Conservation (phyloP, 1,139 yeast species). For the Hemisphaericaspora subhashii region DNA sequence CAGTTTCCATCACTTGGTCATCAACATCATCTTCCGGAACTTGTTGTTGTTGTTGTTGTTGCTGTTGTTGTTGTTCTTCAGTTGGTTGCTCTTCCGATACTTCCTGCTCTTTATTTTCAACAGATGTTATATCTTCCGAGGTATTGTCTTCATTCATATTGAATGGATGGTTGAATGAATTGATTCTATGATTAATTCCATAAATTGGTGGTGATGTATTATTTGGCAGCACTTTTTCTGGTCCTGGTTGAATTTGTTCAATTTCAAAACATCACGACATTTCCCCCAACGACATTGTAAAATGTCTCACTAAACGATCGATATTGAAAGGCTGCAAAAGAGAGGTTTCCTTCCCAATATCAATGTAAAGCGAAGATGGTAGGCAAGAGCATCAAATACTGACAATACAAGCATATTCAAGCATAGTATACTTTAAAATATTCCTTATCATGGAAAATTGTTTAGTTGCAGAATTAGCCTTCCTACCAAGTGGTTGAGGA, state of each 20-base stretch:
- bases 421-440: no score
- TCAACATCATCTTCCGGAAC: slow-evolving; percentile 1
- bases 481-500: no score
- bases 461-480: no score
- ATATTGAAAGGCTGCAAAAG: no score
- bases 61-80: slow-evolving; percentile 1
- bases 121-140: slow-evolving; percentile 2
- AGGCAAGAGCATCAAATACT: no score
- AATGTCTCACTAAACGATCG: no score
- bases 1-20: background rate
- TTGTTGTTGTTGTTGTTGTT: slow-evolving; percentile 2
- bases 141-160: slow-evolving; percentile 12
- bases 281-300: no score
- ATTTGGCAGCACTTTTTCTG: background rate
- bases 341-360: no score
- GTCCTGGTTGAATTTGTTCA: background rate
- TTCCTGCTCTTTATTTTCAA: slow-evolving; percentile 3
- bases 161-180: slow-evolving; percentile 1
- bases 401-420: no score
- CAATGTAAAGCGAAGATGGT: no score
- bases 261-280: slow-evolving; percentile 1
- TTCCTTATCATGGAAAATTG: no score
- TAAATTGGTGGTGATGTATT: no score
- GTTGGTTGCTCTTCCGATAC: slow-evolving; percentile 1
- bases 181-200: background rate